Base-by-base conservation (phyloP, 2,329 filamentous ascomycete genomes). In the Acarospora socialis region DNA sequence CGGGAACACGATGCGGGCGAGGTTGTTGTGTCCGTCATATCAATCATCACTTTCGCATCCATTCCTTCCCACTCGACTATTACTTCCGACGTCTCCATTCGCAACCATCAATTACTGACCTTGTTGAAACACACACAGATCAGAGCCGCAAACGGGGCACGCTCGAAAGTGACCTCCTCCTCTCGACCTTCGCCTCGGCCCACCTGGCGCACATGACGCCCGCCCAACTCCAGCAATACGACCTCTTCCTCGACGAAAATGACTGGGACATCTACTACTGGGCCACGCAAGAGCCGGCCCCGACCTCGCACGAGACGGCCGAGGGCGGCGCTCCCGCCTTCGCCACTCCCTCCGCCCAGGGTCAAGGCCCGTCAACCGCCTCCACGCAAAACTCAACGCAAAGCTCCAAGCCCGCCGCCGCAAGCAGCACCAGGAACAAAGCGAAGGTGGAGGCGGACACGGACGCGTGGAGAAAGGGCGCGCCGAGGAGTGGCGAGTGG, bases 241-340 rank as follows among this genome's bases (percentile, higher is more conserved):
- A 95, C 55, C 63, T 69, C 17, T 92, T 98, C 64, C 74, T 98
- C 35, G 90, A 98, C 57, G 90, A 98, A 61, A 98, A 98, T 58
- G 90, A 98, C 63, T 98, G 90, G 90, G 90, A 98, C 55, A 94
- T 98, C 40, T 98, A 98, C 67, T 98, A 98, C 68, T 98, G 90
- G 90, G 83, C 81, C 3, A 98, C 90, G 10, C 90, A 98, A 57
- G 75, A 83, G 46, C 66, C 77, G 8, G 60, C 69, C 4, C 60
- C 65, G 1, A 68, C 68, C n/a, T 67, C 72, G 20, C 55, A 63
- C 32, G 63, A 71, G 35, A 64, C 64, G 28, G 65, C 67, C 4
- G 68, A 73, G 43, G 65, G 68, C 17, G 60, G 56, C 16, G 57
- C 56, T n/a, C 48, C 57, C 3, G 55, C 55, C 8, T 41, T 56